Evolutionary conservation across 306 rosid genomes (phyloP).

Genomic region (Trifolium fragiferum): DNA sequence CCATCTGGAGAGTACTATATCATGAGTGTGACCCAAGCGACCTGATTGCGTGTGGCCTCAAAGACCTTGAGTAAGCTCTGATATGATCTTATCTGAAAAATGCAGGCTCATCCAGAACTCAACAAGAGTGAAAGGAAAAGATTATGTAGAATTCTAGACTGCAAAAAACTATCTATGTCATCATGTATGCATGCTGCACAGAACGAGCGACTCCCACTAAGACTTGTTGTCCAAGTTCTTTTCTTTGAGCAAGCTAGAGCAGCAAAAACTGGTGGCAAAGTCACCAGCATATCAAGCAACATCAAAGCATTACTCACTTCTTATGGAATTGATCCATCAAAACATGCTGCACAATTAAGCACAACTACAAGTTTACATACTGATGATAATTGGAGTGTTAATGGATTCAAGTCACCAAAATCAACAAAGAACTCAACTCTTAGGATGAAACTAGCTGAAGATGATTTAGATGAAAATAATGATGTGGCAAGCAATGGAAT

Average conservation of each 20-base stretch:
- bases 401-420: conserved; percentile 81
- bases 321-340: conserved; percentile 77
- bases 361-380: conserved; percentile 59
- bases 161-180: conserved; percentile 95
- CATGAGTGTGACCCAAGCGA: not conserved
- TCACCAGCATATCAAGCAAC: conserved; percentile 75
- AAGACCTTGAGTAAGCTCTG: not conserved
- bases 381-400: conserved; percentile 84
- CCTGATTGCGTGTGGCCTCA: not conserved
- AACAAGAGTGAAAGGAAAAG: conserved; percentile 92
- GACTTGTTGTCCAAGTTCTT: conserved; percentile 97
- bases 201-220: conserved; percentile 84
- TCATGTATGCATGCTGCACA: conserved; percentile 98
- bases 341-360: conserved; percentile 67
- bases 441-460: conserved; percentile 93
- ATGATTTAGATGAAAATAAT: conserved; percentile 60
- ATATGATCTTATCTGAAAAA: not conserved
- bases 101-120: conserved; percentile 91
- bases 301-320: conserved; percentile 73
- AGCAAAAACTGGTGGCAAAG: conserved; percentile 69
- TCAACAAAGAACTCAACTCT: conserved; percentile 73
- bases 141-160: conserved; percentile 79
- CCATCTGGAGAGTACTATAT: not conserved
- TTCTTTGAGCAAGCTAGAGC: conserved; percentile 98
- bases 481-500: conserved; percentile 49